phyloP scores from a whole-genome alignment of 1,284 basidiomycete species.

The Chalciporus piperatoides region DNA sequence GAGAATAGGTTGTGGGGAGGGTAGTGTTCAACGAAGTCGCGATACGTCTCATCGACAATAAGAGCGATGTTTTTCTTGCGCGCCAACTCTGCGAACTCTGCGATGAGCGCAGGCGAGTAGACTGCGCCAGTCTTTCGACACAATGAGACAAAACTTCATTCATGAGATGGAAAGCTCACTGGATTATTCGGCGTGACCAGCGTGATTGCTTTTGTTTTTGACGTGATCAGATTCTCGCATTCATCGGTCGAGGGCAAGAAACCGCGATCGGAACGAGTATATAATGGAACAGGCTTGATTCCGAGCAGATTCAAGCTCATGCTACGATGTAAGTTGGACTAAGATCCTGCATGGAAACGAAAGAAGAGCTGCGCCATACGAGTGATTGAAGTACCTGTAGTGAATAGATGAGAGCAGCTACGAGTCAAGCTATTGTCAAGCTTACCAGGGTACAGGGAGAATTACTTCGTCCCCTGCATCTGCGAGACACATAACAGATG shows the following conservation, averaged over 20 bases:
- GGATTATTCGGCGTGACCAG: slow-evolving; percentile 78
- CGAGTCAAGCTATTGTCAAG: slow-evolving; percentile 1
- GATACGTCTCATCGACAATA: slow-evolving; percentile 88
- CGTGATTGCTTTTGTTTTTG: slow-evolving; percentile 65
- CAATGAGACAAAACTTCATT: background rate
- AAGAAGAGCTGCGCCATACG: slow-evolving; percentile 39
- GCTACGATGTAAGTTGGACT: slow-evolving; percentile 32
- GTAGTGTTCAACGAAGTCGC: slow-evolving; percentile 67
- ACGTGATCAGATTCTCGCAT: slow-evolving; percentile 50
- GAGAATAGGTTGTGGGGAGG: slow-evolving; percentile 58
- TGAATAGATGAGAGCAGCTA: slow-evolving; percentile 11
- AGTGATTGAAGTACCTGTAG: slow-evolving; percentile 73
- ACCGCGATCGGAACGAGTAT: slow-evolving; percentile 50
- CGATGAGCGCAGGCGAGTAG: slow-evolving; percentile 61
- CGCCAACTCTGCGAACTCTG: slow-evolving; percentile 63
- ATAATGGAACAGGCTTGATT: slow-evolving; percentile 60
- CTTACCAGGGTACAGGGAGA: slow-evolving; percentile 73
- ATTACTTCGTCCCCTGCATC: slow-evolving; percentile 74
- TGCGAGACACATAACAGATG: slow-evolving; percentile 62
- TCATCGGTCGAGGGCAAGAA: slow-evolving; percentile 58
- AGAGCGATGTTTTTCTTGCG: slow-evolving; percentile 58
- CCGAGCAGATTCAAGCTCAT: slow-evolving; percentile 73
- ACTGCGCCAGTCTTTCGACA: slow-evolving; percentile 67
- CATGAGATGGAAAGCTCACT: slow-evolving; percentile 34
- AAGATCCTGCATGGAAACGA: background rate